Conservation (phyloP, 345 rosid species). For the Alliaria petiolata region DNA sequence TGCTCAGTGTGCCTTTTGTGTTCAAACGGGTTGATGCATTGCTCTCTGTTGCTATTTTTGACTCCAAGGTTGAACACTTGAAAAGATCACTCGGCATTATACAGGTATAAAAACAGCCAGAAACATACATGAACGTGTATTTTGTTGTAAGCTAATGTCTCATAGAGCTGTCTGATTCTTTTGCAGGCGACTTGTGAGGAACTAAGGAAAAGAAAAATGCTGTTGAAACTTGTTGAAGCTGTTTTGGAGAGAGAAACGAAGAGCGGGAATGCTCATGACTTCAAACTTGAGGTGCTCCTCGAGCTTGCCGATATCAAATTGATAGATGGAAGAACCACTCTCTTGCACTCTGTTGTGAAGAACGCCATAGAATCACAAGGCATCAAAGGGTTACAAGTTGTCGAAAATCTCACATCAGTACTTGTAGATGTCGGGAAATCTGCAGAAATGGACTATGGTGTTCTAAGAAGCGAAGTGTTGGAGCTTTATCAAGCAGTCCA, state of each 20-base stretch:
- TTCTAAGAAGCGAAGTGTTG: not conserved
- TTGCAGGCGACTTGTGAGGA: slow-evolving; percentile 67
- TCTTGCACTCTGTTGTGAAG: slow-evolving; percentile 62
- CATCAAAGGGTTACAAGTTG: slow-evolving; percentile 2
- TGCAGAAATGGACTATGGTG: slow-evolving; percentile 19
- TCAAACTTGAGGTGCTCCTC: slow-evolving; percentile 72
- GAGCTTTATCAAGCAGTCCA: slow-evolving; percentile 37
- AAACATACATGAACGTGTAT: not conserved
- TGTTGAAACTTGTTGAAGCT: slow-evolving; percentile 63
- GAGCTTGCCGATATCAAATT: slow-evolving; percentile 58
- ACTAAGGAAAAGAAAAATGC: slow-evolving; percentile 53
- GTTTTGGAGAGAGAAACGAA: slow-evolving; percentile 60
- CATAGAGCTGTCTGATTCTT: not conserved
- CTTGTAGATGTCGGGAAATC: slow-evolving; percentile 25
- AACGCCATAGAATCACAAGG: slow-evolving; percentile 71
- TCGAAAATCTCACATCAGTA: slow-evolving; percentile 3
- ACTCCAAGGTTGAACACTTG: slow-evolving; percentile 3
- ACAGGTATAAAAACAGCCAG: slow-evolving; percentile 5
- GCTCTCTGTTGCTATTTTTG: slow-evolving; percentile 14
- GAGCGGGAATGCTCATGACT: slow-evolving; percentile 62
- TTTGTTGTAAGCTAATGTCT: not conserved
- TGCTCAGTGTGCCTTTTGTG: slow-evolving; percentile 28
- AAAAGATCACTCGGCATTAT: slow-evolving; percentile 4
- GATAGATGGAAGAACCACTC: slow-evolving; percentile 65
- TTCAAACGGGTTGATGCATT: slow-evolving; percentile 23